Evolutionary conservation across 805 yeast species (phyloP).

Genomic region (Saccharomycopsis sp.): DNA sequence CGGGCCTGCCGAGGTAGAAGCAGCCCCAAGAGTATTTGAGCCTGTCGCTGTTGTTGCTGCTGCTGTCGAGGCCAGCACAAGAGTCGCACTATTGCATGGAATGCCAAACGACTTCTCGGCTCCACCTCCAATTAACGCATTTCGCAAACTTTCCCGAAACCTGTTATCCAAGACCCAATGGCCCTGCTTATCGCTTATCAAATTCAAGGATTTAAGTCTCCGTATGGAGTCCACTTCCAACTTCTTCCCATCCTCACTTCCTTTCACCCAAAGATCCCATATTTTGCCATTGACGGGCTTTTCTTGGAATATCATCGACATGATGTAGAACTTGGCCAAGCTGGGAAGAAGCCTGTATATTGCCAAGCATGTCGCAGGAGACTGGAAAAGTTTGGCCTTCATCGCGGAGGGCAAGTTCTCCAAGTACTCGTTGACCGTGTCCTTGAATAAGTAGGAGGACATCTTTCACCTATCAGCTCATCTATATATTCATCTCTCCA

Average conservation of each 20-base stretch:
- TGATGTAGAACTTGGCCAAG: constrained; percentile 78
- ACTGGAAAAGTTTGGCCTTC: constrained; percentile 71
- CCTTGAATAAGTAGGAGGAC: constrained; percentile 39
- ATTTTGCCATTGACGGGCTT: constrained; percentile 58
- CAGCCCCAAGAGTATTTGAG: too few species aligned
- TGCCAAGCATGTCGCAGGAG: constrained; percentile 92
- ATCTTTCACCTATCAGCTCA: too few species aligned
- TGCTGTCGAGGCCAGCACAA: too few species aligned
- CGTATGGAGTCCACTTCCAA: constrained; percentile 67
- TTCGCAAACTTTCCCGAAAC: constrained; percentile 66
- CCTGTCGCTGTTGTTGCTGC: too few species aligned
- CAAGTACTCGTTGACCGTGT: constrained; percentile 77
- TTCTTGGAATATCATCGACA: constrained; percentile 79
- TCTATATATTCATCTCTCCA: too few species aligned
- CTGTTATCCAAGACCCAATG: constrained; percentile 55
- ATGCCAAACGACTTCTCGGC: constrained; percentile 69
- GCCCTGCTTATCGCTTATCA: constrained; percentile 51
- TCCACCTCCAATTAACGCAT: constrained; percentile 76
- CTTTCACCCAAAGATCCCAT: constrained; percentile 67
- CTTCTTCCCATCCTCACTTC: constrained; percentile 35
- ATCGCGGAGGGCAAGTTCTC: constrained; percentile 84
- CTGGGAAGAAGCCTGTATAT: constrained; percentile 85
- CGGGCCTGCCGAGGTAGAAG: too few species aligned
- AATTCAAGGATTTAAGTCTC: constrained; percentile 64
- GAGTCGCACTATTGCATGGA: constrained; percentile 45